Conservation (phyloP, 164 flowering plant genomes). For the Berberis vulgaris region DNA sequence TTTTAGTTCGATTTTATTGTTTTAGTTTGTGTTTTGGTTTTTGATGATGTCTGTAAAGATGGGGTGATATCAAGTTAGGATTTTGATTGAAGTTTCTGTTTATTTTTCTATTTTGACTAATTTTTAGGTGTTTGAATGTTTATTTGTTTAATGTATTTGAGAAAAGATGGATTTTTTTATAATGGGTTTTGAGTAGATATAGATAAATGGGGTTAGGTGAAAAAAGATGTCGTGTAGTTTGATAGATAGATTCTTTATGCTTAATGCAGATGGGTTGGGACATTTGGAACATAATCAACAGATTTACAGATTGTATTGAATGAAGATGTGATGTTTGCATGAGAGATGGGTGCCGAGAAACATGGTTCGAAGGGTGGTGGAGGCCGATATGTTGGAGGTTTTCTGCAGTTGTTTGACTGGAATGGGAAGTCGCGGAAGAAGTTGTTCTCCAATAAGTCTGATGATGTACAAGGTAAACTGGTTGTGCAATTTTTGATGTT, state of each 20-base stretch:
- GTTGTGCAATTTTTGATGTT: no score
- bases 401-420: conserved; percentile 92
- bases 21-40: background rate
- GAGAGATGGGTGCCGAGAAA: conserved; percentile 54
- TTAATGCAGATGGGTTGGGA: background rate
- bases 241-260: background rate
- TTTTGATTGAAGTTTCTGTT: background rate
- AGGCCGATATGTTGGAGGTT: conserved; percentile 72
- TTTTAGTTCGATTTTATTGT: no score
- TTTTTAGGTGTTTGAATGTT: no score
- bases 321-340: conserved; percentile 6
- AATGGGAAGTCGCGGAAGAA: conserved; percentile 82
- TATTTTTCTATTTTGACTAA: no score
- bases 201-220: no score
- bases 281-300: background rate
- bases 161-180: no score
- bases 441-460: conserved; percentile 64
- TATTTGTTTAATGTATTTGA: no score
- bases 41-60: background rate
- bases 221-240: no score
- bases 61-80: background rate
- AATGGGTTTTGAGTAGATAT: no score
- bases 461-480: background rate
- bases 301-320: background rate
- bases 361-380: conserved; percentile 44